Conservation (phyloP, 306 rosid species). For the Gastrolobium villosum region DNA sequence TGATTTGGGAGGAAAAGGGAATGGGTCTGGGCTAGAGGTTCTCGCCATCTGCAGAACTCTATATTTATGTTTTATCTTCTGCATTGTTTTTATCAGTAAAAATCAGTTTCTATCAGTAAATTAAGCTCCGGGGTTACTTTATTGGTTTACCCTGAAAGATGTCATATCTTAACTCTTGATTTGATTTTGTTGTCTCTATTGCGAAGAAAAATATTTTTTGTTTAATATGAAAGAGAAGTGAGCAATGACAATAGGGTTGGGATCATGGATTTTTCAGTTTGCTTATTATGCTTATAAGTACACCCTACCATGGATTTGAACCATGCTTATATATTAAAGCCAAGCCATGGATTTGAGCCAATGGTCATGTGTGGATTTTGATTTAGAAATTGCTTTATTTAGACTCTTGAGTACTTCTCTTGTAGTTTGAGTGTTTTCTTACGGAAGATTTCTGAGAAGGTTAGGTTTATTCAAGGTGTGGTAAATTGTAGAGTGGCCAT, state of each 20-base stretch:
- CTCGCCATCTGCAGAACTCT: background rate
- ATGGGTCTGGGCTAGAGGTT: background rate
- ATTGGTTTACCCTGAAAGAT: background rate
- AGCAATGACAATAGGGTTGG: background rate
- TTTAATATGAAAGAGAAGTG: slow-evolving; percentile 7
- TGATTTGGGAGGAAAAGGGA: background rate
- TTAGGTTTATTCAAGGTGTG: slow-evolving; percentile 1
- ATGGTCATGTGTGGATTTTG: background rate
- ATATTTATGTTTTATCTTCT: slow-evolving; percentile 22
- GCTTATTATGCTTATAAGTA: slow-evolving; percentile 3
- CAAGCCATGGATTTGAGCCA: background rate
- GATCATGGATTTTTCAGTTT: background rate
- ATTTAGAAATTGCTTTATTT: slow-evolving; percentile 2
- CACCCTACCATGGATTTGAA: background rate
- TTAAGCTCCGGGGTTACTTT: slow-evolving; percentile 21
- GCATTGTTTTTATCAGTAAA: background rate
- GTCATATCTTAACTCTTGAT: slow-evolving; percentile 1
- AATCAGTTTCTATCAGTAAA: slow-evolving; percentile 10
- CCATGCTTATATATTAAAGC: background rate
- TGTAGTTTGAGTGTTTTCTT: slow-evolving; percentile 21
- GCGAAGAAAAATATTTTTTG: background rate
- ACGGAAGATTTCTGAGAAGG: background rate
- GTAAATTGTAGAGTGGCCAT: slow-evolving; percentile 21
- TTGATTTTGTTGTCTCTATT: slow-evolving; percentile 10
- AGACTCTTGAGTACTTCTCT: background rate